Conservation (phyloP, 2,329 filamentous ascomycete species). For the Seiridium cupressi region DNA sequence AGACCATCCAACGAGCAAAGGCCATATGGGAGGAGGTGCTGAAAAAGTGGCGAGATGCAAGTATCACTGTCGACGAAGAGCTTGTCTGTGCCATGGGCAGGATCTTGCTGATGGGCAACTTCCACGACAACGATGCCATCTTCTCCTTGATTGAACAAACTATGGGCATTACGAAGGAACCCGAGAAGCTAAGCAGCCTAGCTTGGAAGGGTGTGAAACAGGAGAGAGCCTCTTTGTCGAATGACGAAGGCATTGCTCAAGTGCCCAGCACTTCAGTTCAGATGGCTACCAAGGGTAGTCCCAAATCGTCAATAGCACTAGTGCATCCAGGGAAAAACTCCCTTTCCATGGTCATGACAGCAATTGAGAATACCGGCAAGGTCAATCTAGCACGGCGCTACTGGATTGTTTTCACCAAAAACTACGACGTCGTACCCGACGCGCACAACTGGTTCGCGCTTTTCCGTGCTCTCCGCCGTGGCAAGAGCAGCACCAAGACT, state of each 20-base stretch:
- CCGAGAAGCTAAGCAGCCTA: conserved; percentile 24
- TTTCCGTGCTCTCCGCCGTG: conserved; percentile 64
- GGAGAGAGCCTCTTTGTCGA: background rate
- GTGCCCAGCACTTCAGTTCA: background rate
- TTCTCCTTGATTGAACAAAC: conserved; percentile 78
- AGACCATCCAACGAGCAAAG: conserved; percentile 64
- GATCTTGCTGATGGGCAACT: conserved; percentile 65
- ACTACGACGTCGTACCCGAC: conserved; percentile 68
- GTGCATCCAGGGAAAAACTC: conserved; percentile 52
- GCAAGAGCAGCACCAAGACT: conserved; percentile 62
- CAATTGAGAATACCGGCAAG: conserved; percentile 59
- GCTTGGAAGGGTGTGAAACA: conserved; percentile 3
- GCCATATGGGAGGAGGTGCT: conserved; percentile 80
- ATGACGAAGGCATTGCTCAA: background rate
- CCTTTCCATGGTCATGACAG: conserved; percentile 68
- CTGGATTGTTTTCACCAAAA: conserved; percentile 69
- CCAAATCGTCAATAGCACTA: conserved; percentile 29
- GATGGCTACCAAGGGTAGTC: conserved; percentile 8
- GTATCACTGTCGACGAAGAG: conserved; percentile 71
- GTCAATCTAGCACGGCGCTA: conserved; percentile 68
- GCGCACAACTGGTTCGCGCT: conserved; percentile 66
- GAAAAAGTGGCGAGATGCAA: conserved; percentile 70
- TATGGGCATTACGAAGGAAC: conserved; percentile 67
- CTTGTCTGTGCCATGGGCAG: conserved; percentile 80
- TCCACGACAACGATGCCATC: conserved; percentile 67